A percentile compares a stretch with the other conserved stretches of the same genome.
Conservation (phyloP, 2,329 filamentous ascomycete genomes). For the Dactylonectria estremocensis region DNA sequence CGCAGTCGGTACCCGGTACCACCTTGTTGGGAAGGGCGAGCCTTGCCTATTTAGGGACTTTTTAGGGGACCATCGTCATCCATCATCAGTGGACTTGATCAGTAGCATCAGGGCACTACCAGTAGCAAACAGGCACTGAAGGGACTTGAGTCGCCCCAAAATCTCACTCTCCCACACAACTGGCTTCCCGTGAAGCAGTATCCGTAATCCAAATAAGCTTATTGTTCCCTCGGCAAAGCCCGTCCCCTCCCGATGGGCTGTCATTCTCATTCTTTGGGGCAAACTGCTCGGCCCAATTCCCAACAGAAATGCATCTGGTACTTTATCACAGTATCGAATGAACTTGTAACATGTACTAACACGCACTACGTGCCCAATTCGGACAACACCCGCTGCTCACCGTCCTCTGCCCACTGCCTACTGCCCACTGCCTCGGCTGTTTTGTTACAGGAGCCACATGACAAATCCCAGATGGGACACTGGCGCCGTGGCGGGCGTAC, state of each 20-base stretch:
- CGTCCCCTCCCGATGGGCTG: background rate
- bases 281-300: background rate
- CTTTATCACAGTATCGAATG: no score
- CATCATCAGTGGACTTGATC: no score
- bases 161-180: background rate
- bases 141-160: background rate
- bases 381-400: no score
- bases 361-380: no score
- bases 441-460: background rate
- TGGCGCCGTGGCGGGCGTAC: background rate
- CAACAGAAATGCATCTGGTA: background rate
- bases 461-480: background rate
- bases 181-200: background rate
- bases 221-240: background rate
- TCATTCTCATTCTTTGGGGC: background rate
- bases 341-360: no score
- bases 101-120: no score
- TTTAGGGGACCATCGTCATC: no score
- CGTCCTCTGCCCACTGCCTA: conserved; percentile 4
- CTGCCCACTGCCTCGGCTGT: conserved; percentile 7
- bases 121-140: no score
- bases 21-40: no score
- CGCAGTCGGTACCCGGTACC: no score
- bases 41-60: no score
- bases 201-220: background rate